Evolutionary conservation across 225 moss, liverwort and hornwort species (phyloP).

Genomic region (Polytrichum commune): DNA sequence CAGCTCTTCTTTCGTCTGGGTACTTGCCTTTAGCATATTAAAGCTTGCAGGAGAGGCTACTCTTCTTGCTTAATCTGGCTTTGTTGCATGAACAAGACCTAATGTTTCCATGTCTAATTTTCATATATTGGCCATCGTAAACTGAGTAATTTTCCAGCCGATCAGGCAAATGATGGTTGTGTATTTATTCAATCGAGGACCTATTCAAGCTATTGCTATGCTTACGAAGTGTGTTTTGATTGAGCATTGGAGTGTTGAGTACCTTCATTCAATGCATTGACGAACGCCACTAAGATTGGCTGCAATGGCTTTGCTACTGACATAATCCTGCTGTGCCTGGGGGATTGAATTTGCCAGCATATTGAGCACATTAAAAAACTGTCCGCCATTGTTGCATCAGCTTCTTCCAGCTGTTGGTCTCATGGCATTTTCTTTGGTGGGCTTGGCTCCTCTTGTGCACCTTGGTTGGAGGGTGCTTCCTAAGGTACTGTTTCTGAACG

Average conservation of each 20-base stretch:
- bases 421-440: conserved; percentile 63
- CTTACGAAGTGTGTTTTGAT: background rate
- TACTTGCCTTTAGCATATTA: conserved; percentile 4
- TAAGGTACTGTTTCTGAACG: conserved; percentile 36
- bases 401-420: conserved; percentile 55
- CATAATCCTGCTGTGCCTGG: background rate
- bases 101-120: background rate
- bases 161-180: background rate
- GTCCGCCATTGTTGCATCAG: conserved; percentile 48
- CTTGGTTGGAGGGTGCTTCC: conserved; percentile 47
- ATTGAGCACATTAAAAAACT: conserved; percentile 31
- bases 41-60: no score
- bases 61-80: background rate
- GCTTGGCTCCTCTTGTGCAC: conserved; percentile 48
- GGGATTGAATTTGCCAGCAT: background rate
- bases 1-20: conserved; percentile 36
- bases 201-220: background rate
- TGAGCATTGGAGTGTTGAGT: background rate
- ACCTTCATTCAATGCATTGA: background rate
- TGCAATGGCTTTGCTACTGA: background rate
- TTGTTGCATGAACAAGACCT: background rate
- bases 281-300: background rate
- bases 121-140: background rate
- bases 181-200: background rate
- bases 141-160: background rate